phyloP scores from a whole-genome alignment of 305 asterid genomes.

The Solanum chacoense region DNA sequence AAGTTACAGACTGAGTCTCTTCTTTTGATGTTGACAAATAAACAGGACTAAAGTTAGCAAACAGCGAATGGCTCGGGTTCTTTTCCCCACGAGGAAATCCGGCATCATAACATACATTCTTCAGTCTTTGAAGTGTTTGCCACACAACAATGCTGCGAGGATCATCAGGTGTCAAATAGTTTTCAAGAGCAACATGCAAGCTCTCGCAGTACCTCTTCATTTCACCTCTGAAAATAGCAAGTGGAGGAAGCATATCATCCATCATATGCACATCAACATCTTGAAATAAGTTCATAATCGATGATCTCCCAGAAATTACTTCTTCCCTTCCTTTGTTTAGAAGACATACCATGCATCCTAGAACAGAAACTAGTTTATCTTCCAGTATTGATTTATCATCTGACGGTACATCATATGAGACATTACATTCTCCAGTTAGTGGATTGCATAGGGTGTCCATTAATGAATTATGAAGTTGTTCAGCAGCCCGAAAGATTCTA shows the following conservation, averaged over 20 bases:
- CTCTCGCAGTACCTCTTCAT: slow-evolving; percentile 98
- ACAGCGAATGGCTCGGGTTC: slow-evolving; percentile 62
- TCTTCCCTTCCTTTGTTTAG: slow-evolving; percentile 93
- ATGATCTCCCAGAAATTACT: slow-evolving; percentile 75
- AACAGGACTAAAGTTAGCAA: slow-evolving; percentile 86
- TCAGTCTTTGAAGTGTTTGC: slow-evolving; percentile 82
- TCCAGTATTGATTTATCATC: slow-evolving; percentile 77
- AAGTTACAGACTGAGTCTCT: slow-evolving; percentile 23
- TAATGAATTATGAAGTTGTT: slow-evolving; percentile 73
- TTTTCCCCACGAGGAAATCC: slow-evolving; percentile 74
- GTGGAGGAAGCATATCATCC: slow-evolving; percentile 77
- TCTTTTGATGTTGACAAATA: slow-evolving; percentile 45
- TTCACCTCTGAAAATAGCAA: slow-evolving; percentile 84
- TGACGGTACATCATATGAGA: slow-evolving; percentile 66
- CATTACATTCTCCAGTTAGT: slow-evolving; percentile 80
- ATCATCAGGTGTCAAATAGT: slow-evolving; percentile 73
- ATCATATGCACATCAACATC: slow-evolving; percentile 38
- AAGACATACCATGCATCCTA: slow-evolving; percentile 97
- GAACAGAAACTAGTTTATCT: slow-evolving; percentile 86
- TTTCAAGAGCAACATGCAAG: slow-evolving; percentile 84
- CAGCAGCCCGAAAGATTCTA: slow-evolving; percentile 93
- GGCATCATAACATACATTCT: slow-evolving; percentile 78
- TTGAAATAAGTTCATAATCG: slow-evolving; percentile 50
- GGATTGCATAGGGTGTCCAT: slow-evolving; percentile 94
- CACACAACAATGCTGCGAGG: slow-evolving; percentile 65